A percentile compares a stretch with the other conserved stretches of the same genome.
These are phyloP conservation scores for Aspergillus sp. DNA, from an alignment of 2,329 filamentous ascomycete species.

Conservation along the genomic window DNA sequence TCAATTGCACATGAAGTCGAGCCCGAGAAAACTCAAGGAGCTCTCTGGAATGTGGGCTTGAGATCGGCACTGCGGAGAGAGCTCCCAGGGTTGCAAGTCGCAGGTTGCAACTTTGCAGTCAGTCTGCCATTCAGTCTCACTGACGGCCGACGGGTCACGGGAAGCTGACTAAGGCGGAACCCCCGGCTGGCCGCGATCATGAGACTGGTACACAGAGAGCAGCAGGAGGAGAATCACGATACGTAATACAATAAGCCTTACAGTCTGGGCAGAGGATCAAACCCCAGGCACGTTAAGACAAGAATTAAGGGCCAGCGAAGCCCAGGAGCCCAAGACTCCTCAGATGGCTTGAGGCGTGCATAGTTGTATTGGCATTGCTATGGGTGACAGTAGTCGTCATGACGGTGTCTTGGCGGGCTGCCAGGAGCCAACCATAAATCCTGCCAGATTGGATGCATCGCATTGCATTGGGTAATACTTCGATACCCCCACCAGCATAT, in stretches of 20 bases:
- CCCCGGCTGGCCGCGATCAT: not conserved
- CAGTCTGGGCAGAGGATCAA: not conserved
- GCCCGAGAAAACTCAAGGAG: not conserved
- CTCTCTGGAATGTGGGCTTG: not conserved
- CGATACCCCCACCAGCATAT: not conserved
- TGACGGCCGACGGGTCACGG: not conserved
- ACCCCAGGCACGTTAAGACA: not conserved
- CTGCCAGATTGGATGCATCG: not conserved
- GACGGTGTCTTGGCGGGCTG: no score
- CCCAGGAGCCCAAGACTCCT: not conserved
- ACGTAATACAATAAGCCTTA: conserved; percentile 1
- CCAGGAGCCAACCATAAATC: conserved; percentile 12
- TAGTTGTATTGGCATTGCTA: not conserved
- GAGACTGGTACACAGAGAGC: not conserved
- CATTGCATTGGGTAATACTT: conserved; percentile 1
- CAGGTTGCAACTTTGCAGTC: no score
- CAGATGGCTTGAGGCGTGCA: not conserved
- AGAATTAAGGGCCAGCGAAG: not conserved
- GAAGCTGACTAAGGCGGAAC: conserved; percentile 2
- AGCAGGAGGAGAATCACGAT: not conserved
- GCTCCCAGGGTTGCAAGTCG: not conserved
- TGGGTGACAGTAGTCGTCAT: not conserved
- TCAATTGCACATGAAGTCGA: not conserved
- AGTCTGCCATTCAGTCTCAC: not conserved
- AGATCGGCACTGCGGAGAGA: conserved; percentile 4